Conservation (phyloP, 805 yeast genomes). For the Clavispora asparagi region DNA sequence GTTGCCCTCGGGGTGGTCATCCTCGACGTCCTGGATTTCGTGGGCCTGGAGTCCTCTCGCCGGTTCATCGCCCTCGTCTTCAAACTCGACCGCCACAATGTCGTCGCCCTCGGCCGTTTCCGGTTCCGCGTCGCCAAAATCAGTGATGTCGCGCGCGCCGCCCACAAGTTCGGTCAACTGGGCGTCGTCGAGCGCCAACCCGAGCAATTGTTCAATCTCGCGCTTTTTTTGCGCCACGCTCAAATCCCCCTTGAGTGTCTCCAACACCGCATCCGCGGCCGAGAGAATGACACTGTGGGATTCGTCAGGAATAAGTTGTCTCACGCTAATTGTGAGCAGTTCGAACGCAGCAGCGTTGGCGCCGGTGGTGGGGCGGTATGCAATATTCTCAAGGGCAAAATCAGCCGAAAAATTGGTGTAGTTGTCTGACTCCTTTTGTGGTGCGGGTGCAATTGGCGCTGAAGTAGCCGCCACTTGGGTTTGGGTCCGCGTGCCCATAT, state of each 20-base stretch:
- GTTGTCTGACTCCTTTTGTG: constrained; percentile 9
- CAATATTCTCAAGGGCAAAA: constrained; percentile 42
- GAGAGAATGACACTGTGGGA: constrained; percentile 68
- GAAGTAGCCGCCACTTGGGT: constrained; percentile 13
- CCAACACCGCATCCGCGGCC: constrained; percentile 63
- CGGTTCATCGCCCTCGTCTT: constrained; percentile 14
- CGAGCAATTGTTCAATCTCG: constrained; percentile 49
- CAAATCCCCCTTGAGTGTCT: constrained; percentile 43
- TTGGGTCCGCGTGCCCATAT: constrained; percentile 57
- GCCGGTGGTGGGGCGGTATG: constrained; percentile 59
- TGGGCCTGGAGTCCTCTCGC: not conserved
- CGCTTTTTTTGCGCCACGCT: constrained; percentile 41
- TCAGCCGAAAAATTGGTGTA: constrained; percentile 14
- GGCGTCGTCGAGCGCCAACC: constrained; percentile 31
- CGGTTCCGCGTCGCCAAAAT: constrained; percentile 27
- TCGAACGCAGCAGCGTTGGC: constrained; percentile 50
- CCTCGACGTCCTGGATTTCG: not conserved
- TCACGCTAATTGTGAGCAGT: constrained; percentile 54
- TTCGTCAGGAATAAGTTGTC: constrained; percentile 60
- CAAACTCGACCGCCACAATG: constrained; percentile 23
- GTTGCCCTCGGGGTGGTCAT: not conserved
- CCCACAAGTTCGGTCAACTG: constrained; percentile 43
- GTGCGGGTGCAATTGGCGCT: constrained; percentile 5
- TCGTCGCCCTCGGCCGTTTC: constrained; percentile 3
- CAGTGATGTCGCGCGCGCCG: constrained; percentile 46